Conservation (phyloP, 176 grass and related monocot genomes). For the Cenchrus purpureus region DNA sequence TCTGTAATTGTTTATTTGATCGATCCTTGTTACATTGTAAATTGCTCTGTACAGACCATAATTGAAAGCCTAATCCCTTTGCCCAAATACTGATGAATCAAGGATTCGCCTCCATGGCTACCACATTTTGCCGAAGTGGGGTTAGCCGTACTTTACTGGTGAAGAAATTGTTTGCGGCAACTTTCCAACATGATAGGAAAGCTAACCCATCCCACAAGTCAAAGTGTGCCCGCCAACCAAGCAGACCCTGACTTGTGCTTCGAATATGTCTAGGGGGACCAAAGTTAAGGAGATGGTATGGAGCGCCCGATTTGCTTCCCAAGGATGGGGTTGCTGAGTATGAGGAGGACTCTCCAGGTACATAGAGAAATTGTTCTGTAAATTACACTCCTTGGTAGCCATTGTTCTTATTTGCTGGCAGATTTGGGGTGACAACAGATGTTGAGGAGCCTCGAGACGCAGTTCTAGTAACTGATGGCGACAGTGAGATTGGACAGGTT, state of each 20-base stretch:
- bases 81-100: neutral
- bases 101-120: too few species aligned
- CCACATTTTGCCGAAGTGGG: too few species aligned
- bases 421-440: constrained; percentile 54
- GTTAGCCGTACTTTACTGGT: neutral
- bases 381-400: neutral
- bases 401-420: constrained; percentile 45
- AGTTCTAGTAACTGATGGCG: constrained; percentile 78
- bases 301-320: constrained; percentile 77
- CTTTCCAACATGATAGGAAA: neutral
- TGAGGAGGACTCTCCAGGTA: constrained; percentile 61
- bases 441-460: constrained; percentile 67
- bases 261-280: constrained; percentile 66
- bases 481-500: constrained; percentile 92
- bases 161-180: neutral
- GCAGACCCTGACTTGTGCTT: neutral
- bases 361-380: neutral
- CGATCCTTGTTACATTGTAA: neutral
- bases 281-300: constrained; percentile 96
- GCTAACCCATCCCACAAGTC: neutral
- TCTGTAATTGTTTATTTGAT: constrained; percentile 14
- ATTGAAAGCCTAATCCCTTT: neutral
- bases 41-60: neutral
- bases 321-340: constrained; percentile 21
- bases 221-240: neutral